phyloP scores from a whole-genome alignment of 108 stramenopile genomes.

The Cylindrotheca closterium region DNA sequence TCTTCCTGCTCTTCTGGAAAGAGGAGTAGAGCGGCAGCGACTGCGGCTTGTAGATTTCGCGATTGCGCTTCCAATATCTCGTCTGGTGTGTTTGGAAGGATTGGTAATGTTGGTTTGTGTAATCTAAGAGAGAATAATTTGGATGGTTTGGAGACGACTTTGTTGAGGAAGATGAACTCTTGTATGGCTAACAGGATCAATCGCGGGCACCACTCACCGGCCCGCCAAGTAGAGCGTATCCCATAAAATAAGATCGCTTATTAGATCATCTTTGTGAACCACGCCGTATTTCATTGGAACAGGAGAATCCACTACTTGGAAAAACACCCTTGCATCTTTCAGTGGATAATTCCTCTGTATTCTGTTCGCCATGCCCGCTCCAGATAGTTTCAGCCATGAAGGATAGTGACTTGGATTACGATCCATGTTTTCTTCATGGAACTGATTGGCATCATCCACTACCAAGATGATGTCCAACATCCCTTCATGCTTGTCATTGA shows the following conservation, averaged over 20 bases:
- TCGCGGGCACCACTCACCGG: too few relatives aligned
- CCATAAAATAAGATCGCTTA: constrained; percentile 69
- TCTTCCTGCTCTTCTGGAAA: constrained; percentile 7
- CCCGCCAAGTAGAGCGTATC: constrained; percentile 79
- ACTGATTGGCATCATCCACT: constrained; percentile 49
- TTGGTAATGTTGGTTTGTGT: constrained; percentile 76
- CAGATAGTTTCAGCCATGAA: constrained; percentile 17
- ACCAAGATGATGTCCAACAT: constrained; percentile 82
- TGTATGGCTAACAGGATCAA: too few relatives aligned
- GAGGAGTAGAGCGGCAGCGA: constrained; percentile 65
- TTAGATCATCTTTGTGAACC: constrained; percentile 55
- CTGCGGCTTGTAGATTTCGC: constrained; percentile 58
- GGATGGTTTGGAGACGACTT: too few relatives aligned
- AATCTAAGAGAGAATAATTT: too few relatives aligned
- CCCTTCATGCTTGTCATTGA: constrained; percentile 11
- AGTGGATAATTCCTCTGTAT: constrained; percentile 23
- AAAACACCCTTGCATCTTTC: constrained; percentile 34
- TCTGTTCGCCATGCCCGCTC: constrained; percentile 7
- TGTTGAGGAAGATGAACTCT: too few relatives aligned
- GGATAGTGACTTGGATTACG: constrained; percentile 71
- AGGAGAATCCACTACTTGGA: constrained; percentile 30
- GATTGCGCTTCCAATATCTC: constrained; percentile 43
- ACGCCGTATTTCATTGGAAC: constrained; percentile 75
- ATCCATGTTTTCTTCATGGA: constrained; percentile 61
- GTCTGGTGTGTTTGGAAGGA: constrained; percentile 30